Conservation (phyloP, 345 rosid genomes). For the Ailanthus altissimus region DNA sequence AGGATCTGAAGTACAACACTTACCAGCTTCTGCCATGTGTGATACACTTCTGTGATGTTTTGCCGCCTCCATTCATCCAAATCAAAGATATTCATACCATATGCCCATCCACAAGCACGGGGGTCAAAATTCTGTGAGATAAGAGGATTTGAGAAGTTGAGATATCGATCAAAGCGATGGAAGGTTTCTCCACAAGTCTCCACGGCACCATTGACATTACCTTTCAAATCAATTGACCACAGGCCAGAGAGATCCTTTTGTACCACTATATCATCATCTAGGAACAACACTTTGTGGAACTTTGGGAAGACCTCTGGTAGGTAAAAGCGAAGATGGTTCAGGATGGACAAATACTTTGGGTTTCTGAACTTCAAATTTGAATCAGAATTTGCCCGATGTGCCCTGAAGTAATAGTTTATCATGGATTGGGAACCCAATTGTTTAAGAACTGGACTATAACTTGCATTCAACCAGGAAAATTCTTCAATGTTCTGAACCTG, state of each 20-base stretch:
- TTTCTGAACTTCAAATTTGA: slow-evolving; percentile 86
- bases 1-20: slow-evolving; percentile 21
- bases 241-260: slow-evolving; percentile 83
- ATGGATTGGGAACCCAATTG: slow-evolving; percentile 84
- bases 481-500: slow-evolving; percentile 96
- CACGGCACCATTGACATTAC: slow-evolving; percentile 97
- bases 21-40: slow-evolving; percentile 95
- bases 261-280: slow-evolving; percentile 94
- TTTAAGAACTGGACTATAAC: slow-evolving; percentile 96
- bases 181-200: slow-evolving; percentile 98
- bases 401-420: slow-evolving; percentile 91
- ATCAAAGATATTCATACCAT: slow-evolving; percentile 96
- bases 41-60: slow-evolving; percentile 86
- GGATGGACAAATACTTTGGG: slow-evolving; percentile 92
- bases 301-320: slow-evolving; percentile 94
- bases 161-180: slow-evolving; percentile 95
- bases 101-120: slow-evolving; percentile 99
- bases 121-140: slow-evolving; percentile 87
- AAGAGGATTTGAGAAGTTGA: slow-evolving; percentile 94
- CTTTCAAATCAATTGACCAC: slow-evolving; percentile 90
- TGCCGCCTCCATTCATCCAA: slow-evolving; percentile 86
- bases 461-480: slow-evolving; percentile 87
- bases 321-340: slow-evolving; percentile 97
- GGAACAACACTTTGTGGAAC: slow-evolving; percentile 83
- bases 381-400: slow-evolving; percentile 74